These are phyloP conservation scores for Penicillium polonicum DNA, from an alignment of 2,329 filamentous ascomycete species.

Conservation along the genomic window DNA sequence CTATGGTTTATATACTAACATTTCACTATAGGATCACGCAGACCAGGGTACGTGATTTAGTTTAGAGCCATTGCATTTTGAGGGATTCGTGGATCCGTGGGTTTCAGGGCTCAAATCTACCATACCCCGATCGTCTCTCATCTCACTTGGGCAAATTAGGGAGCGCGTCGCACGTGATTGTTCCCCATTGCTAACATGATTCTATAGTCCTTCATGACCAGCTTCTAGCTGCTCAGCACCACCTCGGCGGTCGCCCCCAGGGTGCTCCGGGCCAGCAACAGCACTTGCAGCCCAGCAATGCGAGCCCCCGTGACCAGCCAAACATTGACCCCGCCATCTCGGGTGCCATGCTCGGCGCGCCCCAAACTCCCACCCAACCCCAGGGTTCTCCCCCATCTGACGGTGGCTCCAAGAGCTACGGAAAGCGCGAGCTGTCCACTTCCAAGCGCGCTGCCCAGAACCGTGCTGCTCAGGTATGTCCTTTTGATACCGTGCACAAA, in stretches of 20 bases:
- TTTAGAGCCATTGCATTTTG: neutral
- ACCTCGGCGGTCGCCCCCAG: slow-evolving; percentile 41
- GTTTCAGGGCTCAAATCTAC: neutral
- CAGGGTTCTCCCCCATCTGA: slow-evolving; percentile 28
- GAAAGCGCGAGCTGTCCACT: slow-evolving; percentile 85
- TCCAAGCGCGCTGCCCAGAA: slow-evolving; percentile 97
- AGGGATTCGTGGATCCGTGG: neutral
- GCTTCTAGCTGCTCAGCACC: slow-evolving; percentile 53
- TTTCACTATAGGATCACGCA: slow-evolving; percentile 40
- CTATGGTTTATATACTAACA: slow-evolving; percentile 14
- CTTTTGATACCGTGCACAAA: neutral
- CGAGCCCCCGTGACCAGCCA: slow-evolving; percentile 49
- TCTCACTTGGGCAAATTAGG: neutral
- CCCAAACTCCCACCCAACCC: slow-evolving; percentile 34
- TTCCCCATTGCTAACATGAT: slow-evolving; percentile 10
- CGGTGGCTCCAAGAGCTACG: slow-evolving; percentile 66
- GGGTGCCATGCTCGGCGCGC: slow-evolving; percentile 50
- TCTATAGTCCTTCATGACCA: slow-evolving; percentile 61
- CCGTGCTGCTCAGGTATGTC: slow-evolving; percentile 84
- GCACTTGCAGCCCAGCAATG: slow-evolving; percentile 40
- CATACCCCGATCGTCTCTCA: neutral
- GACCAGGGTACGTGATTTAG: slow-evolving; percentile 43
- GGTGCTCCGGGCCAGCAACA: slow-evolving; percentile 44
- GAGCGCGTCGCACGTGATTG: neutral
- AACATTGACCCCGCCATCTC: slow-evolving; percentile 61